Evolutionary conservation across 371 early-diverging fungal genomes (phyloP).

Genomic region (Mucor velutinosus): DNA sequence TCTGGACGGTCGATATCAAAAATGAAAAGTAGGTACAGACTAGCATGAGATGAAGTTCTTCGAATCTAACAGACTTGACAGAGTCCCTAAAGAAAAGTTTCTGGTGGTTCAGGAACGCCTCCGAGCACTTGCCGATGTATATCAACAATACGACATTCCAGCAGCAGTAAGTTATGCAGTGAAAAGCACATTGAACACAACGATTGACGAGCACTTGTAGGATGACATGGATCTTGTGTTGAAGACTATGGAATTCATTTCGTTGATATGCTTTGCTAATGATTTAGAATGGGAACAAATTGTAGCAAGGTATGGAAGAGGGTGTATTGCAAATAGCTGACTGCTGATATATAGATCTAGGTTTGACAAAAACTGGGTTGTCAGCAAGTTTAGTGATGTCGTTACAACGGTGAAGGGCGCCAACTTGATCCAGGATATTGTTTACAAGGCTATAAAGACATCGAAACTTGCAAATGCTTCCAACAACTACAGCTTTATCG

Average conservation of each 20-base stretch:
- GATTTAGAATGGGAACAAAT: slow-evolving; percentile 8
- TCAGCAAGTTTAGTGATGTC: slow-evolving; percentile 6
- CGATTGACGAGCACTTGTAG: not conserved
- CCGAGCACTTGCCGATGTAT: not conserved
- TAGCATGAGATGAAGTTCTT: no score
- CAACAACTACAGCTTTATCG: not conserved
- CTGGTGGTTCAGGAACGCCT: not conserved
- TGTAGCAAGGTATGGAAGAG: not conserved
- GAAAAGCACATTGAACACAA: not conserved
- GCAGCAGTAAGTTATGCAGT: not conserved
- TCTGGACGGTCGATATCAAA: slow-evolving; percentile 8
- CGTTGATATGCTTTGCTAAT: slow-evolving; percentile 4
- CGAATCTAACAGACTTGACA: not conserved
- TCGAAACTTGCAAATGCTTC: not conserved
- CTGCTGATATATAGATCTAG: not conserved
- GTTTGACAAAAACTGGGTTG: not conserved
- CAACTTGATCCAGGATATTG: not conserved
- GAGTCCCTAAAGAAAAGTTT: not conserved
- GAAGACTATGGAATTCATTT: slow-evolving; percentile 1
- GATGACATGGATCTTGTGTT: not conserved
- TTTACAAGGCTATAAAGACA: slow-evolving; percentile 3
- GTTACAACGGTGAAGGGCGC: slow-evolving; percentile 22
- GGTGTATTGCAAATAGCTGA: not conserved
- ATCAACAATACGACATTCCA: not conserved
- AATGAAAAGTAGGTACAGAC: not conserved